Evolutionary conservation across 2,329 filamentous ascomycete genomes (phyloP), one percentile per base, ranked within the genome.

Genomic region (Alternaria panax): DNA sequence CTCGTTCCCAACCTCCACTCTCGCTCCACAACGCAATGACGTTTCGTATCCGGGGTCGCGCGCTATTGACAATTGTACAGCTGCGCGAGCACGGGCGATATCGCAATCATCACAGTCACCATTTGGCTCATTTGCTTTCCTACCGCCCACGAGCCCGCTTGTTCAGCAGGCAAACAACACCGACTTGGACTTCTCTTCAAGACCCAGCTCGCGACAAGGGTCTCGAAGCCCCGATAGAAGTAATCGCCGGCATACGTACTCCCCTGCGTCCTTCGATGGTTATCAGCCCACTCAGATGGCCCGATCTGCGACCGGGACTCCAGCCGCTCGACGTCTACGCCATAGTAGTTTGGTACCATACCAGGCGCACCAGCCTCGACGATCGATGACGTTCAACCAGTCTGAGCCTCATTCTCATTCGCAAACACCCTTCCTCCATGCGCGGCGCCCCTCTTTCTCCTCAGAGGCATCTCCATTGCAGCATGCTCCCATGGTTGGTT

Each of bases 401-500:
- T 67, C 71, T 27, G 72, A 76, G 38, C 70, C 75, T 9, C 74
- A 75, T 34, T 81, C 78, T 14, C 76, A 75, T 28, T 80, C 81
- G 5, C 80, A 81, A 56, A 77, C 79, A 16, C 80, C 82, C 1
- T 67, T 84, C 43, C 71, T 85, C 8, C 83, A 85, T 4, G 82
- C 87, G 3, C 77, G 84, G 16, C 85, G 92, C 42, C 88, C 90
- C 0, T 97, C 93, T 0, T 82, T 92, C 45, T 85, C 87, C 16
- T 88, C 90, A 0, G 93, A 97, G 45, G 81, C 84, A 3, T 92
- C 92, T 3, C 90, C 92, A 4, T 81, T 95, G 27, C 91, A 94
- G 57, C 92, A 96, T 78, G 93, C 94, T 8, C 93, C 93, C 4
- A 96, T 99, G 91, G 94, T 98, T 2, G 95, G 95, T 2, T 97